These are phyloP conservation scores for Rachicladosporium sp. DNA, from an alignment of 2,329 filamentous ascomycete species.

Conservation along the genomic window DNA sequence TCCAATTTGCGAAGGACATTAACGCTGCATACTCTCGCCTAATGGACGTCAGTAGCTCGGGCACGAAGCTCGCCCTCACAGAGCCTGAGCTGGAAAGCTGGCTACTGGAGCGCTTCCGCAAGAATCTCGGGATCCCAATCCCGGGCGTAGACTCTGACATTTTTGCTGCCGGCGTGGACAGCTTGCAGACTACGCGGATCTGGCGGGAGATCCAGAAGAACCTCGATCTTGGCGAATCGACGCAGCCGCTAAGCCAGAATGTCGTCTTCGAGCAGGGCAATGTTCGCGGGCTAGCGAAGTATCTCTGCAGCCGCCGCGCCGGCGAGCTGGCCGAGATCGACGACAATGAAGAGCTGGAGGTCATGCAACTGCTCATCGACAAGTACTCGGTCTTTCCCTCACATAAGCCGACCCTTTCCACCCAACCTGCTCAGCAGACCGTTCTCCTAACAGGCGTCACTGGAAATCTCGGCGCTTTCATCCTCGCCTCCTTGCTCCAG, in stretches of 20 bases:
- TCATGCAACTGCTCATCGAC: constrained; percentile 36
- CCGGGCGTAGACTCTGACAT: constrained; percentile 36
- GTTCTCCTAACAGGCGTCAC: constrained; percentile 50
- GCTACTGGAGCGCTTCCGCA: constrained; percentile 21
- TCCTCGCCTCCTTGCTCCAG: constrained; percentile 30
- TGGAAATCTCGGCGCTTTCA: constrained; percentile 51
- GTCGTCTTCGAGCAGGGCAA: constrained; percentile 48
- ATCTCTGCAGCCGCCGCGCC: constrained; percentile 32
- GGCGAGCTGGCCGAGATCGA: constrained; percentile 16
- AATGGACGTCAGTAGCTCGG: constrained; percentile 9
- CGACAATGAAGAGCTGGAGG: constrained; percentile 19
- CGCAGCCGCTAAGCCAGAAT: constrained; percentile 36
- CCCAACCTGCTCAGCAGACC: constrained; percentile 10
- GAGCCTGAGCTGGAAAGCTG: constrained; percentile 22
- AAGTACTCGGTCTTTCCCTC: constrained; percentile 30
- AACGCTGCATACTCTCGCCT: constrained; percentile 30
- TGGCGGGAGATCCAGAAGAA: constrained; percentile 38
- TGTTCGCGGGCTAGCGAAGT: constrained; percentile 32
- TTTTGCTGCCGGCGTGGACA: constrained; percentile 45
- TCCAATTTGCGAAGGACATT: constrained; percentile 37
- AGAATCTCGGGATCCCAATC: constrained; percentile 15
- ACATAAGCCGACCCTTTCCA: constrained; percentile 10
- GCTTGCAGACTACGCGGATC: constrained; percentile 32
- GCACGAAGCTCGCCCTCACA: constrained; percentile 13
- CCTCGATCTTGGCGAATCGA: constrained; percentile 21